Evolutionary conservation across 2,329 filamentous ascomycete genomes (phyloP).

Genomic region (Xylaria sp.): DNA sequence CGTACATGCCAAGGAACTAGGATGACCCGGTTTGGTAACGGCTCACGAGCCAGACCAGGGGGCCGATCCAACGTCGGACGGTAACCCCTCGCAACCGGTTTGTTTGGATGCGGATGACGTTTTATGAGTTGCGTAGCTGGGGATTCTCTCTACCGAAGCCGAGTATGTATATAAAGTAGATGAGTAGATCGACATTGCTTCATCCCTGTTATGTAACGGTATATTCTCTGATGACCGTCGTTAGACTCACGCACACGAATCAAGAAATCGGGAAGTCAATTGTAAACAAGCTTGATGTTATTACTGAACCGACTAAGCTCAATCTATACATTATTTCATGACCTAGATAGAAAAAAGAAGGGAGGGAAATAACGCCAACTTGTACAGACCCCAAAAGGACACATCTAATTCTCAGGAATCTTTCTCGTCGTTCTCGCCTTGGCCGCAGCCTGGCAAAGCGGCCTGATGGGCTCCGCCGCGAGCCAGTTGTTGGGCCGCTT

Average conservation of each 20-base stretch:
- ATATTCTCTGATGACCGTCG: too few relatives aligned
- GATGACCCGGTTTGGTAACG: not conserved
- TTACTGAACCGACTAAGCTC: not conserved
- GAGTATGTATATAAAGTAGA: too few relatives aligned
- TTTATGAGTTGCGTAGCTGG: too few relatives aligned
- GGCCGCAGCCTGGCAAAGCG: conserved; percentile 66
- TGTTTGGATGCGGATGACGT: too few relatives aligned
- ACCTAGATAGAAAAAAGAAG: not conserved
- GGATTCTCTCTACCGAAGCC: too few relatives aligned
- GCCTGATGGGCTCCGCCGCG: conserved; percentile 54
- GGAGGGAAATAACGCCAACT: conserved; percentile 1
- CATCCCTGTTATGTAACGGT: too few relatives aligned
- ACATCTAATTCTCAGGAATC: conserved; percentile 45
- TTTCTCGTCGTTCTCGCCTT: conserved; percentile 52
- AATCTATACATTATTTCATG: not conserved
- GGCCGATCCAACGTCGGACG: too few relatives aligned
- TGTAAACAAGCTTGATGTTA: too few relatives aligned
- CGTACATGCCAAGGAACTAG: not conserved
- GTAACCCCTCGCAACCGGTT: too few relatives aligned
- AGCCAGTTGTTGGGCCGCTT: conserved; percentile 56
- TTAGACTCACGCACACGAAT: too few relatives aligned
- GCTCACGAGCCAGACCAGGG: not conserved
- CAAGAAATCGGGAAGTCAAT: too few relatives aligned
- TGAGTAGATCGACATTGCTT: too few relatives aligned
- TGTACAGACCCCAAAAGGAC: not conserved